Percentiles rank a stretch among this genome's conserved stretches.
phyloP scores from a whole-genome alignment of 305 asterid genomes.

The Fraxinus angustifolia region DNA sequence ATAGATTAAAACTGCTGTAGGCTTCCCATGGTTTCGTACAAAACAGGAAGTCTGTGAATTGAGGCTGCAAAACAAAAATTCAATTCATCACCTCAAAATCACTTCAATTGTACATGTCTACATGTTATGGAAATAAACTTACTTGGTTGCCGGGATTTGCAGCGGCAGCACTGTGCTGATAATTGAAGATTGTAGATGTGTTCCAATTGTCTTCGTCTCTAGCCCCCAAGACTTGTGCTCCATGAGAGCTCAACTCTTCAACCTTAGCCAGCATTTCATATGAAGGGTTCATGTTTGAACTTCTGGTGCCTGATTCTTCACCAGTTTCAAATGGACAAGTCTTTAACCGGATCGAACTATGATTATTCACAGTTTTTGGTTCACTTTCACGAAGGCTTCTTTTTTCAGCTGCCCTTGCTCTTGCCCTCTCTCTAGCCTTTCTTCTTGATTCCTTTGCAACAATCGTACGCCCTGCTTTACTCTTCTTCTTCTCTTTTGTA shows the following conservation, averaged over 20 bases:
- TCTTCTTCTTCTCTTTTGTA: constrained; percentile 11
- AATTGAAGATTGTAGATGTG: constrained; percentile 16
- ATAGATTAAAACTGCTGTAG: constrained; percentile 21
- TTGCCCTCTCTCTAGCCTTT: constrained; percentile 41
- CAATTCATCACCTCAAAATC: background rate
- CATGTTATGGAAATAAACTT: background rate
- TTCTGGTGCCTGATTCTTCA: constrained; percentile 23
- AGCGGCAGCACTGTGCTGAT: constrained; percentile 21
- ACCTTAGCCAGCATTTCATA: background rate
- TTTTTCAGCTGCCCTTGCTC: constrained; percentile 36
- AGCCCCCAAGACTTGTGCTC: background rate
- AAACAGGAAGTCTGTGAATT: constrained; percentile 18
- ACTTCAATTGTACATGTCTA: background rate
- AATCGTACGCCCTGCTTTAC: constrained; percentile 1
- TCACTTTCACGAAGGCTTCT: constrained; percentile 15
- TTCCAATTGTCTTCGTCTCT: constrained; percentile 22
- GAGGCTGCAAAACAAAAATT: constrained; percentile 26
- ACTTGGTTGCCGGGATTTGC: background rate
- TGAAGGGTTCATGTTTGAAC: background rate
- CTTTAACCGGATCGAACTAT: background rate
- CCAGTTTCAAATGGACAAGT: background rate
- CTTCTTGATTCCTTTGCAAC: constrained; percentile 32
- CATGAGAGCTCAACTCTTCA: constrained; percentile 9
- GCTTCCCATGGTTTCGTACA: constrained; percentile 27
- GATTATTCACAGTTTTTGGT: background rate